Evolutionary conservation across 2,329 filamentous ascomycete genomes (phyloP).

Genomic region (Cladorrhinum sp.): DNA sequence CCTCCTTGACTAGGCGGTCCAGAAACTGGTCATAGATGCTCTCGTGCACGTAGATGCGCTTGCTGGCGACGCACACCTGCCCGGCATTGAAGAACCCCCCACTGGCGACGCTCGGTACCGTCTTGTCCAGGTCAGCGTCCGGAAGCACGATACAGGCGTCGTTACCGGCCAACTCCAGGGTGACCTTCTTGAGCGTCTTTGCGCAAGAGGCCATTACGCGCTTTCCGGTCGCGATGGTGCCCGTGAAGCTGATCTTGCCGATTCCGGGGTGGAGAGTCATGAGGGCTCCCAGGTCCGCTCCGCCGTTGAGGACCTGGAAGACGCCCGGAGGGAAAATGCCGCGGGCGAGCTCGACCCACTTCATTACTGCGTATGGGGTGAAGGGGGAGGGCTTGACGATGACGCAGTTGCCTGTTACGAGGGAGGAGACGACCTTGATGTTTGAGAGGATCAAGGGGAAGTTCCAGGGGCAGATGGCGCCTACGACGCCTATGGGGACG

Average conservation of each 20-base stretch:
- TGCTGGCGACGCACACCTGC: conserved; percentile 55
- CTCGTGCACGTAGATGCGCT: conserved; percentile 61
- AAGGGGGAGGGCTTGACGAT: conserved; percentile 59
- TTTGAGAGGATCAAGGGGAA: conserved; percentile 48
- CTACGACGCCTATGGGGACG: conserved; percentile 47
- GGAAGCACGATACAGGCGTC: conserved; percentile 52
- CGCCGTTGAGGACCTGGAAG: conserved; percentile 53
- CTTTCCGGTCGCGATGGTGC: conserved; percentile 48
- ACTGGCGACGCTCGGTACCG: conserved; percentile 43
- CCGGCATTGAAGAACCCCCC: conserved; percentile 52
- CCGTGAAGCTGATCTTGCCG: conserved; percentile 58
- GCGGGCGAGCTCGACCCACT: conserved; percentile 49
- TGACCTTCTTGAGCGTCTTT: conserved; percentile 52
- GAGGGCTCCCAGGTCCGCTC: conserved; percentile 50
- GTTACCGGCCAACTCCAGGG: conserved; percentile 55
- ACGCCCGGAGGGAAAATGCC: conserved; percentile 54
- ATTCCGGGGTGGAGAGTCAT: conserved; percentile 54
- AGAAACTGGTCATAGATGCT: conserved; percentile 56
- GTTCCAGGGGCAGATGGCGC: conserved; percentile 61
- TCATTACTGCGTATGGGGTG: conserved; percentile 52
- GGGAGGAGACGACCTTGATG: conserved; percentile 48
- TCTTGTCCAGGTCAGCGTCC: conserved; percentile 48
- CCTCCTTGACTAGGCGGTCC: conserved; percentile 39
- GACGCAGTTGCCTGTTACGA: conserved; percentile 52
- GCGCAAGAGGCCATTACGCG: conserved; percentile 40